Conservation (phyloP, 495 filamentous ascomycete genomes). For the Podospora pseudocomata region DNA sequence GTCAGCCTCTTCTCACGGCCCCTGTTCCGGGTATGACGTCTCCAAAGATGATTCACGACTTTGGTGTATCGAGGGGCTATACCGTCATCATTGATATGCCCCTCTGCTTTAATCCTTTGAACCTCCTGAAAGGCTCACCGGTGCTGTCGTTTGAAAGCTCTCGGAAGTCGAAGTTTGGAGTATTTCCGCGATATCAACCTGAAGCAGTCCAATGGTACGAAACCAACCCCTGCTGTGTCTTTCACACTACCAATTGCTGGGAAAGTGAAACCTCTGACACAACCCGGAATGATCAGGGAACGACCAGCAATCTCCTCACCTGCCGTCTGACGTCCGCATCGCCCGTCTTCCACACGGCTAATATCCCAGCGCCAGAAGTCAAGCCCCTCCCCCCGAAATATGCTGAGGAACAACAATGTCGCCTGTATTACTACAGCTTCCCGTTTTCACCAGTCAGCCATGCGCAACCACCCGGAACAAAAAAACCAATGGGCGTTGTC, state of each 20-base stretch:
- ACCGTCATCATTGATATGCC: conserved; percentile 66
- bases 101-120: conserved; percentile 57
- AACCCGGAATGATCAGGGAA: conserved; percentile 19
- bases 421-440: conserved; percentile 64
- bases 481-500: conserved; percentile 60
- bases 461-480: background rate
- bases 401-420: conserved; percentile 58
- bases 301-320: conserved; percentile 54
- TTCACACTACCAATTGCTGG: conserved; percentile 68
- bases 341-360: conserved; percentile 56
- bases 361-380: conserved; percentile 44
- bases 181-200: conserved; percentile 58
- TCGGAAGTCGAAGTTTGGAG: conserved; percentile 55
- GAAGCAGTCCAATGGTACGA: conserved; percentile 58
- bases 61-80: conserved; percentile 56
- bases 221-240: conserved; percentile 60
- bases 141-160: conserved; percentile 53
- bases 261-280: conserved; percentile 28
- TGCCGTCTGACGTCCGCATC: conserved; percentile 60
- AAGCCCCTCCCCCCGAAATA: conserved; percentile 35
- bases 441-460: conserved; percentile 21
- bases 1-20: conserved; percentile 12
- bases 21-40: conserved; percentile 53
- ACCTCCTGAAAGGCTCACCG: conserved; percentile 49
- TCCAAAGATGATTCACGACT: conserved; percentile 70